Evolutionary conservation across 345 rosid genomes (phyloP).

Genomic region (Hibiscus tridactylites): DNA sequence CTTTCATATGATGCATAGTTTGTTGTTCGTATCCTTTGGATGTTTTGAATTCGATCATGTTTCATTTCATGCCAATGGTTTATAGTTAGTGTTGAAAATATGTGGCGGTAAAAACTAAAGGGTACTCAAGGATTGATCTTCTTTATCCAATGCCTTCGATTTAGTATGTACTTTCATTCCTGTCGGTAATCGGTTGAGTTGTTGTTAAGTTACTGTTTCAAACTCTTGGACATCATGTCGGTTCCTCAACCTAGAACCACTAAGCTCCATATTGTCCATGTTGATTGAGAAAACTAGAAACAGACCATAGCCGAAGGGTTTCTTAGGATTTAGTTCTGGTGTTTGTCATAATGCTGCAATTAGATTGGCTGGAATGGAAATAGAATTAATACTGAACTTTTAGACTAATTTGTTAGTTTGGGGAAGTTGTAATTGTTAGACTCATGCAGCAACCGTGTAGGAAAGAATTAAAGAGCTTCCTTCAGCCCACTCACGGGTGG

Average conservation of each 20-base stretch:
- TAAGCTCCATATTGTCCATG: background rate
- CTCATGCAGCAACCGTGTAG: background rate
- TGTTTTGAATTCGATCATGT: background rate
- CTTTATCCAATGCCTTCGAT: background rate
- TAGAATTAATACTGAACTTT: background rate
- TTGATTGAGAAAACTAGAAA: too few relatives aligned
- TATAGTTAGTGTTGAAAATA: background rate
- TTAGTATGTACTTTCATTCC: background rate
- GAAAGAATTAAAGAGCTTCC: constrained; percentile 50
- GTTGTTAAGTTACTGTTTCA: background rate
- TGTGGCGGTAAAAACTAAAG: background rate
- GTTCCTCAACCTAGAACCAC: background rate
- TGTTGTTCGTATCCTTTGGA: background rate
- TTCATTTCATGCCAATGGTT: background rate
- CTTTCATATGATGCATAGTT: background rate
- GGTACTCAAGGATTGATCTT: background rate
- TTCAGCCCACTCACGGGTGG: constrained; percentile 73
- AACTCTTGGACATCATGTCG: background rate
- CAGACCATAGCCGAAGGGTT: too few relatives aligned
- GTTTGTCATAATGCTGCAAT: background rate
- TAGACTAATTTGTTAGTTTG: background rate
- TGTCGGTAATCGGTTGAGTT: background rate
- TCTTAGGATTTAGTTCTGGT: too few relatives aligned
- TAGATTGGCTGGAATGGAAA: background rate
- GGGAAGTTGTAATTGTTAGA: background rate